Base-by-base conservation (phyloP, 2,329 filamentous ascomycete species). In the Ustulina deusta region DNA sequence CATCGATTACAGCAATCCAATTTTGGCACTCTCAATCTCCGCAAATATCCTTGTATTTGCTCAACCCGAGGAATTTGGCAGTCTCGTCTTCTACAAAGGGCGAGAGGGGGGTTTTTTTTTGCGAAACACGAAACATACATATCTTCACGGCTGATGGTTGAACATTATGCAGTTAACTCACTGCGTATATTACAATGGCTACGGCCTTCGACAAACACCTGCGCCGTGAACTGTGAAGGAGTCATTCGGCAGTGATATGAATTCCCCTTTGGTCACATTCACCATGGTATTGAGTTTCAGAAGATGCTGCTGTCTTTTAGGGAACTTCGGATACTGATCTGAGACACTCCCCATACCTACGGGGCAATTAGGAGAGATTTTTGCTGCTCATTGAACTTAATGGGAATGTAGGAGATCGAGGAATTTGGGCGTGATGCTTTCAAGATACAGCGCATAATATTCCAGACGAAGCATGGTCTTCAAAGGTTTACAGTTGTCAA, bases 401-500 rank as follows among this genome's bases (percentile, higher is more conserved):
- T 51, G 63, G 66, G 61, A 65, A 63, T 66, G 55, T 64, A 67
- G 57, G 61, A 62, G 69, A 65, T 29, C 54, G 44, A 61, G 36
- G n/a, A 60, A 52, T 58, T 69, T 69, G 66, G 63, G 38, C 49
- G 69, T 61, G 54, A 34, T 66, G 61, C 63, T 65, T 69, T 65
- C 22, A 60, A 51, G 49, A n/a, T 49, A 38, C 36, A 63, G 63
- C 40, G 42, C 42, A 58, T 58, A 48, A 29, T 61, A 34, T 61
- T 59, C 27, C 51, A 20, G 29, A 61, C 38, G 34, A 44, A 55
- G 13, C 9, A 15, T 40, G 65, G 38, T 61, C 55, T 63, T 63
- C 55, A n/a, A 32, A 57, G 55, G 48, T 60, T 56, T 56, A 54
- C 55, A 29, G 38, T 42, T 58, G 51, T 22, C 29, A 44, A 59